Conservation (phyloP, 2,329 filamentous ascomycete genomes). For the Ceratocystis eucalypticola region DNA sequence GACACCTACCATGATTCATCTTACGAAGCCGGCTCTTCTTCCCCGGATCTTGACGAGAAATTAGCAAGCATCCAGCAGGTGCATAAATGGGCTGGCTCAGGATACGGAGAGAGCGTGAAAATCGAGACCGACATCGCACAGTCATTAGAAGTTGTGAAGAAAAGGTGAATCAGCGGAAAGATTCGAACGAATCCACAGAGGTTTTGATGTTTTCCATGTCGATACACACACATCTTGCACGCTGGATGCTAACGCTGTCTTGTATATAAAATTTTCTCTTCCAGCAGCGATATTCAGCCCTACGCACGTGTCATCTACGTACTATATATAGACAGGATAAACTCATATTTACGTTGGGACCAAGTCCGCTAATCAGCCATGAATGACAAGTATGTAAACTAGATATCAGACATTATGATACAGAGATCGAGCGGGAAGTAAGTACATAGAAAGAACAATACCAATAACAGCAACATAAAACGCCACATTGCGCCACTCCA, state of each 20-base stretch:
- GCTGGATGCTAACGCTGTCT: too few species aligned
- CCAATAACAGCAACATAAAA: neutral
- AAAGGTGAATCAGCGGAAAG: neutral
- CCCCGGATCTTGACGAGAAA: neutral
- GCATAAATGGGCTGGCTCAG: neutral
- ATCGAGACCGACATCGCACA: neutral
- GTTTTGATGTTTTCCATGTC: neutral
- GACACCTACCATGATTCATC: neutral
- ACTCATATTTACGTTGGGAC: too few species aligned
- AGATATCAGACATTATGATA: slow-evolving; percentile 1
- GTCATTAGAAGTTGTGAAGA: slow-evolving; percentile 4
- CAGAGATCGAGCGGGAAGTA: neutral
- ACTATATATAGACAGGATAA: neutral
- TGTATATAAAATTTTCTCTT: too few species aligned
- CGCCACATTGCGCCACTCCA: neutral
- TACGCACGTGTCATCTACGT: too few species aligned
- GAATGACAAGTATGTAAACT: neutral
- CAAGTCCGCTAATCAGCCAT: neutral
- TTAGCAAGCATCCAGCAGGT: neutral
- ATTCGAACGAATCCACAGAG: neutral
- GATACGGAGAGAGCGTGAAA: neutral
- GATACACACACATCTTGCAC: neutral
- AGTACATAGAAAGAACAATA: neutral
- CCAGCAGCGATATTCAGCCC: too few species aligned
- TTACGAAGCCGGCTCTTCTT: neutral